phyloP scores from a whole-genome alignment of 2,329 filamentous ascomycete species.

The Colletotrichum echinochloae region DNA sequence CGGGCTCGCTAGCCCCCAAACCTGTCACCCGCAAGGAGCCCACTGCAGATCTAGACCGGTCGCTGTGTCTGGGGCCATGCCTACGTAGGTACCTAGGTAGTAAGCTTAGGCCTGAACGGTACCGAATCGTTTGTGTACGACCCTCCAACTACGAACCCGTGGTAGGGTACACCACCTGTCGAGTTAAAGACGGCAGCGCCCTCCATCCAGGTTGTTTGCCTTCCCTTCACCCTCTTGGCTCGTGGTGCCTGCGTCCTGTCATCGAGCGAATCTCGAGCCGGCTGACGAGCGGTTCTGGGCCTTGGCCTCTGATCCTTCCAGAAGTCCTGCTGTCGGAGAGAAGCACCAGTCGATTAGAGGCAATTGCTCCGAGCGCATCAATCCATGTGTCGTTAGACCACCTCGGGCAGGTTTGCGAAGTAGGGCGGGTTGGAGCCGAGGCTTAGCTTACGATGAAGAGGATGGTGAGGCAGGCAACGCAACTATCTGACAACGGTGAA shows the following conservation, averaged over 20 bases:
- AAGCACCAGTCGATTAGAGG: background rate
- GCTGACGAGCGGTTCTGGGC: background rate
- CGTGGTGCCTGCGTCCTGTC: background rate
- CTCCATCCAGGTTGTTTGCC: background rate
- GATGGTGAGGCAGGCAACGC: background rate
- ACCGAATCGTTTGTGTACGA: slow-evolving; percentile 17
- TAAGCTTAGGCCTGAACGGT: slow-evolving; percentile 9
- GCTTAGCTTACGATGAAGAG: background rate
- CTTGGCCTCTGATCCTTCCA: background rate
- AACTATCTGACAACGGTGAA: background rate
- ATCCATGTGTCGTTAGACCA: background rate
- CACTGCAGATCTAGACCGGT: slow-evolving; percentile 10
- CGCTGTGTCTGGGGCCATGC: background rate
- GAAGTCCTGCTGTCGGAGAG: background rate
- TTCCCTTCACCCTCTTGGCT: background rate
- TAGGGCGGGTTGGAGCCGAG: background rate
- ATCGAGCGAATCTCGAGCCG: background rate
- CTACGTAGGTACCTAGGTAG: too few relatives aligned
- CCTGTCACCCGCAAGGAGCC: slow-evolving; percentile 21
- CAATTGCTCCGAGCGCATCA: background rate
- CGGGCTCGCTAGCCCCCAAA: slow-evolving; percentile 39
- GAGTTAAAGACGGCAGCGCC: background rate
- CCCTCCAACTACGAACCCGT: slow-evolving; percentile 5
- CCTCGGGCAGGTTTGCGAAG: background rate
- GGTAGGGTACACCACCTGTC: background rate